These are phyloP conservation scores for Umbilicus rupestris DNA, from an alignment of 164 flowering plant species.

Conservation along the genomic window DNA sequence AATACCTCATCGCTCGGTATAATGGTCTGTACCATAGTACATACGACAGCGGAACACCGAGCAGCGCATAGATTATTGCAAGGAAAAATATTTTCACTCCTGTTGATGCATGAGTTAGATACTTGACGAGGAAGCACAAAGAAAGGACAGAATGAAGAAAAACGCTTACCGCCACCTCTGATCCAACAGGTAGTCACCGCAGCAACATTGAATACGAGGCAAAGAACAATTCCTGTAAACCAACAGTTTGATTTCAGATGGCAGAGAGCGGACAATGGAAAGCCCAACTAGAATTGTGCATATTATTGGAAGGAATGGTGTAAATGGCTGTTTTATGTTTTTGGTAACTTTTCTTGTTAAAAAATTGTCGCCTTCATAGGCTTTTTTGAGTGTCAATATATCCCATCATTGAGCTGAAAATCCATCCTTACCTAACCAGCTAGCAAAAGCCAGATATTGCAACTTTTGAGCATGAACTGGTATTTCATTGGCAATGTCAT, in stretches of 20 bases:
- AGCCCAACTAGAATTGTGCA: not conserved
- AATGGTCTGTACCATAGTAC: constrained; percentile 97
- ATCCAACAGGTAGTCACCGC: constrained; percentile 84
- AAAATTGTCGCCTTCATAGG: not conserved
- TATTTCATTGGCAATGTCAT: constrained; percentile 92
- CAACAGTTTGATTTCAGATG: not conserved
- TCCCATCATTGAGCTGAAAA: not conserved
- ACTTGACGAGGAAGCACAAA: no score
- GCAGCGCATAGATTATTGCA: constrained; percentile 69
- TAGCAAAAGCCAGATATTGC: constrained; percentile 97
- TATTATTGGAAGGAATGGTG: not conserved
- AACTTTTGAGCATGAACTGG: constrained; percentile 89
- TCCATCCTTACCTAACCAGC: constrained; percentile 83
- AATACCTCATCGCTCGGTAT: constrained; percentile 91
- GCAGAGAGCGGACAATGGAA: not conserved
- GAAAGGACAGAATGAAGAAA: not conserved
- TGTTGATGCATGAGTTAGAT: constrained; percentile 26
- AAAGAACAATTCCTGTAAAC: constrained; percentile 77
- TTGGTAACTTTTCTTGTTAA: not conserved
- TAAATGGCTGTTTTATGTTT: not conserved
- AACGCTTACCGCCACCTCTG: constrained; percentile 69
- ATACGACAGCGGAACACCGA: constrained; percentile 86
- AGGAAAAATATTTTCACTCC: constrained; percentile 94
- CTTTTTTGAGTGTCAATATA: not conserved
- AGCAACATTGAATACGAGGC: constrained; percentile 75